Evolutionary conservation across 371 early-diverging fungal genomes (phyloP).

Genomic region (Rhizopus sp.): DNA sequence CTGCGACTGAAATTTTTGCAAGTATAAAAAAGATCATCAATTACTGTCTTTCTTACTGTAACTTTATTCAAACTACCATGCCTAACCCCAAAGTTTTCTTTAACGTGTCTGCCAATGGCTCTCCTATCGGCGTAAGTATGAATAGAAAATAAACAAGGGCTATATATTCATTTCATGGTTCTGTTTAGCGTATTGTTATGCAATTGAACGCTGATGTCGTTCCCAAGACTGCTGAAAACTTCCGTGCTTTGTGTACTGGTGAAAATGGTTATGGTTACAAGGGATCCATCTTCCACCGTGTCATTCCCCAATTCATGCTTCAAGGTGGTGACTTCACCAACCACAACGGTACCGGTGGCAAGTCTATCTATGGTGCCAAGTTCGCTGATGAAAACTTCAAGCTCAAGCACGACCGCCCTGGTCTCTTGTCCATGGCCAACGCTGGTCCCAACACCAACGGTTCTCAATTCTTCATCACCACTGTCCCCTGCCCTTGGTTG

Average conservation of each 20-base stretch:
- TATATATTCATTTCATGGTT: neutral
- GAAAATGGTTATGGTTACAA: constrained; percentile 86
- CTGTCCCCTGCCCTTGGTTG: constrained; percentile 85
- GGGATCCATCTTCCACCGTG: constrained; percentile 90
- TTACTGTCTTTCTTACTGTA: constrained; percentile 1
- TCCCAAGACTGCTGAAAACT: constrained; percentile 98
- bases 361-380: constrained; percentile 93
- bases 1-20: too few relatives aligned
- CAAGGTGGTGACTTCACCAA: constrained; percentile 99
- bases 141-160: neutral
- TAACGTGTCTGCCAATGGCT: constrained; percentile 55
- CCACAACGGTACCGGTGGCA: constrained; percentile 96
- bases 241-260: constrained; percentile 82
- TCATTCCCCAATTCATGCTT: constrained; percentile 96
- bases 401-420: constrained; percentile 91
- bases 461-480: constrained; percentile 98
- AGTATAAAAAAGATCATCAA: neutral
- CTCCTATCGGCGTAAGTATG: constrained; percentile 56
- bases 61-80: constrained; percentile 15
- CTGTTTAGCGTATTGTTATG: constrained; percentile 54
- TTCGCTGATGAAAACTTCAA: constrained; percentile 98
- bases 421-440: constrained; percentile 95
- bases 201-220: constrained; percentile 88
- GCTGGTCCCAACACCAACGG: constrained; percentile 96
- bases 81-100: constrained; percentile 53